Evolutionary conservation across 1,284 basidiomycete genomes (phyloP).

Genomic region (Pulchroboletus neoregius): DNA sequence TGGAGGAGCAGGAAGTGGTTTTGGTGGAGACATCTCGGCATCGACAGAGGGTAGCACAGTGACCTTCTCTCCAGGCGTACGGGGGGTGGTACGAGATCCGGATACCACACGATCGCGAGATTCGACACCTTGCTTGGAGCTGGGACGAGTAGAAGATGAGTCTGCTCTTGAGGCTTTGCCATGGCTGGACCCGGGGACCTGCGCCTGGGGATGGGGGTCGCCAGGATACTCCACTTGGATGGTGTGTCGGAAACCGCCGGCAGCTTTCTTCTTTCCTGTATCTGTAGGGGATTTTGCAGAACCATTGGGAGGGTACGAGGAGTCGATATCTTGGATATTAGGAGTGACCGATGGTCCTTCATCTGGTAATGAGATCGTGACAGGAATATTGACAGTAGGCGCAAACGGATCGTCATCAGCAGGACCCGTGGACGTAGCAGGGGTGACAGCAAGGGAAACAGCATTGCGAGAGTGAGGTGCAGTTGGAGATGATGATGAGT

Average conservation of each 20-base stretch:
- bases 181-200: constrained; percentile 18
- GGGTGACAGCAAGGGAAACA: constrained; percentile 43
- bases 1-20: constrained; percentile 27
- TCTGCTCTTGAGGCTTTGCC: constrained; percentile 22
- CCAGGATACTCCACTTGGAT: constrained; percentile 88
- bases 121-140: constrained; percentile 16
- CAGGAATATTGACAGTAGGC: constrained; percentile 34
- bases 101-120: constrained; percentile 19
- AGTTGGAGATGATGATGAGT: constrained; percentile 36
- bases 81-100: constrained; percentile 9
- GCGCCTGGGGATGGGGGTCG: constrained; percentile 28
- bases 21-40: constrained; percentile 7
- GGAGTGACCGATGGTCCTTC: constrained; percentile 31
- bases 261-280: constrained; percentile 38
- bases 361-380: constrained; percentile 33
- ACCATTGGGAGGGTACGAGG: constrained; percentile 19
- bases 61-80: constrained; percentile 20
- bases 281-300: constrained; percentile 30
- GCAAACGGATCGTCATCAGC: constrained; percentile 53
- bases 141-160: constrained; percentile 6
- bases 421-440: constrained; percentile 36
- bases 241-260: constrained; percentile 64
- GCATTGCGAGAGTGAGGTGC: constrained; percentile 38
- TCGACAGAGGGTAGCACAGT: constrained; percentile 2
- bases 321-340: constrained; percentile 20